Evolutionary conservation across 176 grass and related monocot species (phyloP).

Genomic region (Carex pumila): DNA sequence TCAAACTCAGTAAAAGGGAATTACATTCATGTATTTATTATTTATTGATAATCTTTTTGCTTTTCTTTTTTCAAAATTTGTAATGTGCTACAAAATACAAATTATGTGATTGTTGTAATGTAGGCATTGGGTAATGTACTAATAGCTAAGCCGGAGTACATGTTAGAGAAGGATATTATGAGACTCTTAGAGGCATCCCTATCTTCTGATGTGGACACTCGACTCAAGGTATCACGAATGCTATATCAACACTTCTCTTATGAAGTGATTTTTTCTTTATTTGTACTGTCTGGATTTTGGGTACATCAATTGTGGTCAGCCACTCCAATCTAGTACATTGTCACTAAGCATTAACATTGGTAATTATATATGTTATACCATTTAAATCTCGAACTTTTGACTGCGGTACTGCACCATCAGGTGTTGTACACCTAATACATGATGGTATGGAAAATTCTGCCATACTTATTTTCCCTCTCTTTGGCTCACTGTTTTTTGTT

Average conservation of each 20-base stretch:
- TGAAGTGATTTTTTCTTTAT: not conserved
- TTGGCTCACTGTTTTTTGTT: not conserved
- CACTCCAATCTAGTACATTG: not conserved
- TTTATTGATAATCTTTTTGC: not conserved
- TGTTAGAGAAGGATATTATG: constrained; percentile 82
- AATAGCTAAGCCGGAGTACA: constrained; percentile 91
- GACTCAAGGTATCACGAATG: constrained; percentile 56
- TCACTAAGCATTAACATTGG: not conserved
- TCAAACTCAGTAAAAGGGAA: not conserved
- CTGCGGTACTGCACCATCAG: not conserved
- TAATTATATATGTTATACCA: not conserved
- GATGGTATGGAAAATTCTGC: not conserved
- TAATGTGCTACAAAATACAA: not conserved
- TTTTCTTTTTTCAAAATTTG: not conserved
- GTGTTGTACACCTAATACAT: not conserved
- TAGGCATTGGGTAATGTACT: constrained; percentile 93
- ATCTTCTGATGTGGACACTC: constrained; percentile 58
- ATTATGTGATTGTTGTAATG: constrained; percentile 23
- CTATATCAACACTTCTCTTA: constrained; percentile 19
- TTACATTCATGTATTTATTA: not conserved
- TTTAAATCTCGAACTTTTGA: not conserved
- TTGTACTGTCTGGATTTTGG: not conserved
- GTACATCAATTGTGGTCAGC: not conserved
- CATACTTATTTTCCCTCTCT: not conserved
- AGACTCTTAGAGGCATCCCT: constrained; percentile 72